A percentile compares a stretch with the other conserved stretches of the same genome.
These are phyloP conservation scores for Phytophthora pisi DNA, from an alignment of 352 stramenopile genomes.

Conservation along the genomic window DNA sequence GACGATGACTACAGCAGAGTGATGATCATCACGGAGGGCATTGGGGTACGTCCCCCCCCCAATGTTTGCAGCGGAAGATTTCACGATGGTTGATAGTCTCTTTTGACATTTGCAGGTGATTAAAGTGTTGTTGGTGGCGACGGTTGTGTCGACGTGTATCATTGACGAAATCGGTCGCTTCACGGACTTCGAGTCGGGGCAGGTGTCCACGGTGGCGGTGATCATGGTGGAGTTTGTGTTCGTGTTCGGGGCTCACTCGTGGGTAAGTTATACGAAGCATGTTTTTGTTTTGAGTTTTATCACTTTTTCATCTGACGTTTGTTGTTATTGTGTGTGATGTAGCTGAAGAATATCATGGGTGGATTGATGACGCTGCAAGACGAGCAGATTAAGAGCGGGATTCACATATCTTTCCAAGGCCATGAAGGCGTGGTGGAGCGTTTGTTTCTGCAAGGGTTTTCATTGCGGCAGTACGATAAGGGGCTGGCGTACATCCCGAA, in stretches of 20 bases:
- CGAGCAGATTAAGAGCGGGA: slow-evolving; percentile 83
- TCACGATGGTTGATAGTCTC: neutral
- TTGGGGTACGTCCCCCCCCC: slow-evolving; percentile 54
- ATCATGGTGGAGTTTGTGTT: slow-evolving; percentile 82
- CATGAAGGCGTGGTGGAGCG: slow-evolving; percentile 85
- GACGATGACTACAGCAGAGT: slow-evolving; percentile 87
- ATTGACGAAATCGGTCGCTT: slow-evolving; percentile 81
- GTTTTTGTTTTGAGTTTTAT: slow-evolving; percentile 3
- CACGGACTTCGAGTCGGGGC: slow-evolving; percentile 79
- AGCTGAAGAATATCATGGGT: slow-evolving; percentile 89
- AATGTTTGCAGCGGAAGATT: neutral
- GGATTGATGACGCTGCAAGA: slow-evolving; percentile 82
- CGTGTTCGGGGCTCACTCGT: slow-evolving; percentile 81
- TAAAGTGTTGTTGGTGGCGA: slow-evolving; percentile 80
- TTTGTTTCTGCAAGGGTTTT: slow-evolving; percentile 84
- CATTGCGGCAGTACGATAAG: slow-evolving; percentile 83
- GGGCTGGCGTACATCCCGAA: slow-evolving; percentile 83
- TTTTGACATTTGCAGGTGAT: slow-evolving; percentile 52
- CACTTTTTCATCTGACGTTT: slow-evolving; percentile 5
- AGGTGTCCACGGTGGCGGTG: slow-evolving; percentile 81
- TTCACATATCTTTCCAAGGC: slow-evolving; percentile 72
- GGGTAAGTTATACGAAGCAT: slow-evolving; percentile 44
- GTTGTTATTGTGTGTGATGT: neutral
- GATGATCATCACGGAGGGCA: slow-evolving; percentile 89
- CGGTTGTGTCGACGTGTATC: slow-evolving; percentile 87